A percentile compares a stretch with the other conserved stretches of the same genome.
phyloP scores from a whole-genome alignment of 2,329 filamentous ascomycete genomes.

The Lachnellula suecica region DNA sequence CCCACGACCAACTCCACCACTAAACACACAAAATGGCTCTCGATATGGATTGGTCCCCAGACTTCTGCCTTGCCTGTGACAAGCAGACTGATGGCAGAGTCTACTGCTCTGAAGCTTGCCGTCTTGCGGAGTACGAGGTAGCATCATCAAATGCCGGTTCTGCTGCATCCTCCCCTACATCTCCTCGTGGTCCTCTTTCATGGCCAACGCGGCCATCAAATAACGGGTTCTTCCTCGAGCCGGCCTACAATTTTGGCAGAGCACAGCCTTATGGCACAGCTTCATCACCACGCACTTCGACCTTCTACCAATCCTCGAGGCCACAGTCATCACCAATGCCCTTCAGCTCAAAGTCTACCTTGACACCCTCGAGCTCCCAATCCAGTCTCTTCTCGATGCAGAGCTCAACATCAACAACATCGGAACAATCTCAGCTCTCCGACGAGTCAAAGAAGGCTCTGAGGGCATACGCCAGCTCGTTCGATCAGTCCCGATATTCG shows the following conservation, averaged over 20 bases:
- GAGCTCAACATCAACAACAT: slow-evolving; percentile 53
- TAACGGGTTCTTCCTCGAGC: slow-evolving; percentile 65
- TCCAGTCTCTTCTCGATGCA: slow-evolving; percentile 80
- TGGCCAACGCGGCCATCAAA: slow-evolving; percentile 50
- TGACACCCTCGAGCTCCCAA: slow-evolving; percentile 76
- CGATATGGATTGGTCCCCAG: slow-evolving; percentile 68
- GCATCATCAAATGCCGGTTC: slow-evolving; percentile 56
- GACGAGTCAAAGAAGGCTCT: slow-evolving; percentile 78
- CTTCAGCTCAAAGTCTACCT: slow-evolving; percentile 41
- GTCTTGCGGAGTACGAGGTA: slow-evolving; percentile 82
- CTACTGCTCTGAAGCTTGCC: slow-evolving; percentile 92
- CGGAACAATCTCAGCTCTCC: slow-evolving; percentile 61
- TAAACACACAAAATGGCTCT: slow-evolving; percentile 29
- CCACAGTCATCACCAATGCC: slow-evolving; percentile 43
- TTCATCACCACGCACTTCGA: slow-evolving; percentile 36
- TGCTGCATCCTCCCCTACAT: slow-evolving; percentile 55
- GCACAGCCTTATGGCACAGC: slow-evolving; percentile 57
- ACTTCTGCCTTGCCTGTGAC: slow-evolving; percentile 94
- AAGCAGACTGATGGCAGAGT: slow-evolving; percentile 78
- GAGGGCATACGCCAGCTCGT: slow-evolving; percentile 81
- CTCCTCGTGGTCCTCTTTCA: slow-evolving; percentile 45
- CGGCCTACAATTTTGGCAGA: slow-evolving; percentile 73
- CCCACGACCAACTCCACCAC: slow-evolving; percentile 5
- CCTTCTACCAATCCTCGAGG: slow-evolving; percentile 48
- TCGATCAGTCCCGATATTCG: slow-evolving; percentile 62